These are phyloP conservation scores for Hawksworthiomyces lignivorus DNA, from an alignment of 2,329 filamentous ascomycete genomes.

Conservation along the genomic window DNA sequence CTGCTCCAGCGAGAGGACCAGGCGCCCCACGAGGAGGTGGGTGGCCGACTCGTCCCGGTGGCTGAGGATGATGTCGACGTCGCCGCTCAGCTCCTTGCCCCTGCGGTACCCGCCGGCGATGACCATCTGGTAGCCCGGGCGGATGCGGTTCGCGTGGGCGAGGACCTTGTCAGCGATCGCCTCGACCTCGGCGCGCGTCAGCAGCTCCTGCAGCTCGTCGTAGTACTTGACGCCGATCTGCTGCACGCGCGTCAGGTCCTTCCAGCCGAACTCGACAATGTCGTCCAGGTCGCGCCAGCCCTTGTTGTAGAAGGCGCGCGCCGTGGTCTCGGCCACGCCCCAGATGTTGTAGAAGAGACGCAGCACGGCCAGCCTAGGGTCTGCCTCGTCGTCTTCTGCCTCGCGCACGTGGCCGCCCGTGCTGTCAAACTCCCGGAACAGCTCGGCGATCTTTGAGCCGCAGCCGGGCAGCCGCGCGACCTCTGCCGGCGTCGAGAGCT, in stretches of 20 bases:
- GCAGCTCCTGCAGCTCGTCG: slow-evolving; percentile 67
- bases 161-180: slow-evolving; percentile 57
- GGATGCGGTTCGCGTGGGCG: slow-evolving; percentile 56
- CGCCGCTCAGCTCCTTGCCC: slow-evolving; percentile 64
- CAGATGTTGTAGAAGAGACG: slow-evolving; percentile 75
- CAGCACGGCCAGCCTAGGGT: slow-evolving; percentile 58
- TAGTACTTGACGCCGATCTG: slow-evolving; percentile 94
- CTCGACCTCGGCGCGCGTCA: slow-evolving; percentile 68
- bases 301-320: slow-evolving; percentile 70
- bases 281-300: slow-evolving; percentile 83
- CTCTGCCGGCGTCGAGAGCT: slow-evolving; percentile 32
- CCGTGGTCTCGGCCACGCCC: slow-evolving; percentile 81
- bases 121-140: slow-evolving; percentile 45
- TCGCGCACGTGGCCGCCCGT: slow-evolving; percentile 52
- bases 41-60: slow-evolving; percentile 68
- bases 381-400: slow-evolving; percentile 53
- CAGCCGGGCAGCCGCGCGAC: slow-evolving; percentile 65
- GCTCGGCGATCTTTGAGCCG: slow-evolving; percentile 65
- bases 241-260: slow-evolving; percentile 65
- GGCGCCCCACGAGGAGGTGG: slow-evolving; percentile 58
- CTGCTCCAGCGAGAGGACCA: slow-evolving; percentile 64
- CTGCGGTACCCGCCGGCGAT: slow-evolving; percentile 78
- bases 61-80: slow-evolving; percentile 80
- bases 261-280: slow-evolving; percentile 76
- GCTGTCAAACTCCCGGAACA: slow-evolving; percentile 67